A percentile compares a stretch with the other conserved stretches of the same genome.
These are phyloP conservation scores for Sorghum bicolor DNA, from an alignment of 176 grass and related monocot species.

Conservation along the genomic window Sorghum_bicolor_NCBIv3 NC_012879.2:7253501-7254000, in stretches of 20 bases:
- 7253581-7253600: conserved; percentile 79
- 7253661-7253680: conserved; percentile 74
- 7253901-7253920: too few relatives aligned
- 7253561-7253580: conserved; percentile 94
- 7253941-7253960: too few relatives aligned
- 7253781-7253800: not conserved
- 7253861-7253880: too few relatives aligned
- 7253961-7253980: too few relatives aligned
- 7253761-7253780: conserved; percentile 1
- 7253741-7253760: conserved; percentile 1
- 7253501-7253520: not conserved
- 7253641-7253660: conserved; percentile 74
- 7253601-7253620: conserved; percentile 89
- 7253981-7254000: conserved; percentile 5
- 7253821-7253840: too few relatives aligned
- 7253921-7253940: too few relatives aligned
- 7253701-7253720: conserved; percentile 97
- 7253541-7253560: conserved; percentile 74
- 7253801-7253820: conserved; percentile 1
- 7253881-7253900: too few relatives aligned
- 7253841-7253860: too few relatives aligned
- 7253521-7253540: not conserved
- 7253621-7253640: conserved; percentile 94
- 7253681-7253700: conserved; percentile 95
- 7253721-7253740: conserved; percentile 10